These are phyloP conservation scores for Citrullus mucosospermus DNA, from an alignment of 306 rosid species.

Conservation along the genomic window DNA sequence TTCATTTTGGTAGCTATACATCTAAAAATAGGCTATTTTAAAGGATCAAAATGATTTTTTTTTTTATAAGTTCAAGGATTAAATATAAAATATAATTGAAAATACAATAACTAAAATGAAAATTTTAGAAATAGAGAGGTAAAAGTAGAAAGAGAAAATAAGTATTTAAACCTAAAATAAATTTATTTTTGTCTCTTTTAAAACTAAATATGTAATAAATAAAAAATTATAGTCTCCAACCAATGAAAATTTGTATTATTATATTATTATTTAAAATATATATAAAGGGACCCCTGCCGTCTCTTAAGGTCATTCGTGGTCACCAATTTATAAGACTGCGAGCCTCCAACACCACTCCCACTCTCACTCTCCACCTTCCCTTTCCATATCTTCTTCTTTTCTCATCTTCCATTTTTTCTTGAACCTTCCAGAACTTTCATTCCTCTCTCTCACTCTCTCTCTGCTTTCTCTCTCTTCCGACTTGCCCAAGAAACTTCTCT, in stretches of 20 bases:
- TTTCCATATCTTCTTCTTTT: neutral
- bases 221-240: neutral
- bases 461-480: neutral
- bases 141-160: too few relatives aligned
- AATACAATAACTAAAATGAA: too few relatives aligned
- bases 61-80: too few relatives aligned
- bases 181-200: too few relatives aligned
- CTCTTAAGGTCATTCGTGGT: neutral
- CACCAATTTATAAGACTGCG: neutral
- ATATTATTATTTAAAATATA: neutral
- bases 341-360: neutral
- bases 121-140: too few relatives aligned
- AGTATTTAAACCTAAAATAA: too few relatives aligned
- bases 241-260: neutral
- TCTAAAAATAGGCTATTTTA: too few relatives aligned
- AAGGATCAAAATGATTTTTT: too few relatives aligned
- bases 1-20: too few relatives aligned
- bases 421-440: constrained; percentile 5
- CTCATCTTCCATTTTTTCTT: neutral
- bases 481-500: constrained; percentile 3
- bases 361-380: neutral
- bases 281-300: neutral
- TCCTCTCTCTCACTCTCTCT: neutral
- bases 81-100: too few relatives aligned
- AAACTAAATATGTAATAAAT: too few relatives aligned